Evolutionary conservation across 192 early-diverging fungal species (phyloP).

Genomic region (Coemansia sp.): DNA sequence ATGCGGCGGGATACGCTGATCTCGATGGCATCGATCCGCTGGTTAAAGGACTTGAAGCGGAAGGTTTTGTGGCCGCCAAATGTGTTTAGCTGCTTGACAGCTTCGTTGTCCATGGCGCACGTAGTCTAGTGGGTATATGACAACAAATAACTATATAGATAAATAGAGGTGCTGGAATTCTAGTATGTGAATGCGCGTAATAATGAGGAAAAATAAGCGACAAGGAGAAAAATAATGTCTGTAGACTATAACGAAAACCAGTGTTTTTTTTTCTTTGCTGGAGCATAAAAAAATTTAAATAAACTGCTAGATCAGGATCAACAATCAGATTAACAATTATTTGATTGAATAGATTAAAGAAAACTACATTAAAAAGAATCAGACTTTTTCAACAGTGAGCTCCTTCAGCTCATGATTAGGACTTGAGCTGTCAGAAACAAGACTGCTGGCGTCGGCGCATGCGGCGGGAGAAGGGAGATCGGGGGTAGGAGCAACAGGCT

Average conservation of each 20-base stretch:
- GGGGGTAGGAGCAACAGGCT: constrained; percentile 16
- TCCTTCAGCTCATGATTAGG: constrained; percentile 7
- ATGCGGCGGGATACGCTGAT: constrained; percentile 75
- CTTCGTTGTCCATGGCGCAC: constrained; percentile 19
- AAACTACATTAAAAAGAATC: not conserved
- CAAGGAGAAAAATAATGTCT: too few relatives aligned
- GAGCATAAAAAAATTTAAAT: too few relatives aligned
- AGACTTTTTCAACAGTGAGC: constrained; percentile 11
- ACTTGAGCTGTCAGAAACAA: not conserved
- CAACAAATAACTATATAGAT: not conserved
- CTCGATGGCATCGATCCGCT: constrained; percentile 75
- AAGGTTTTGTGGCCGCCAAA: constrained; percentile 44
- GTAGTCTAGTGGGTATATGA: not conserved
- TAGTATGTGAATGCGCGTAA: too few relatives aligned
- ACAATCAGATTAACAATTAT: too few relatives aligned
- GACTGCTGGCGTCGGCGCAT: not conserved
- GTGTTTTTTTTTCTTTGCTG: too few relatives aligned
- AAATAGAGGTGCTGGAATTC: not conserved
- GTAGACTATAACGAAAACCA: too few relatives aligned
- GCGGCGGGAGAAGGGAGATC: not conserved
- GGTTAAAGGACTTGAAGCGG: constrained; percentile 50
- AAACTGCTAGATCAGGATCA: too few relatives aligned
- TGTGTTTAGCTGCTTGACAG: constrained; percentile 45
- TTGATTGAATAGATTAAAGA: too few relatives aligned
- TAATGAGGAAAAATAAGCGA: too few relatives aligned